phyloP scores from a whole-genome alignment of 2,329 filamentous ascomycete species.

The Hawksworthiomyces lignivorus region DNA sequence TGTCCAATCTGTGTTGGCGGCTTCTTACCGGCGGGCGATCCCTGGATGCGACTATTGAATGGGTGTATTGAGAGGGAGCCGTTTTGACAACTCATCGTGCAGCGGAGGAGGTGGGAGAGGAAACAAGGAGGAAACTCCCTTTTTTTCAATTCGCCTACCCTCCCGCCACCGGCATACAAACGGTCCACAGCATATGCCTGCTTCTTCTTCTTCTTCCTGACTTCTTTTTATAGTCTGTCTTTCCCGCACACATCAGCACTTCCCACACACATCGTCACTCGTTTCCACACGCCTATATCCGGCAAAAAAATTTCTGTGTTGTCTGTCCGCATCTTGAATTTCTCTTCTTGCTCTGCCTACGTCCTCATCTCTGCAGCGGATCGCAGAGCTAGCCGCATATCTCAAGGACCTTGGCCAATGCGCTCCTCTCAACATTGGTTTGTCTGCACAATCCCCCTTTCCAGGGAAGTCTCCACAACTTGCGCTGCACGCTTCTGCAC shows the following conservation, averaged over 20 bases:
- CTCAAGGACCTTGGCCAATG: neutral
- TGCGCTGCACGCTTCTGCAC: constrained; percentile 7
- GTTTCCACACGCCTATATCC: neutral
- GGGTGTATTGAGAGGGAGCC: too few species aligned
- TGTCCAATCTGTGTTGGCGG: too few species aligned
- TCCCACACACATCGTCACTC: neutral
- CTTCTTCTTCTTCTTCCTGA: neutral
- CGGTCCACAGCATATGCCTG: too few species aligned
- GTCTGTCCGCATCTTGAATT: neutral
- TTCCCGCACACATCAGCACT: too few species aligned
- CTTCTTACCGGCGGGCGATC: too few species aligned
- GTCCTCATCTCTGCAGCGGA: neutral
- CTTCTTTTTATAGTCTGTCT: neutral
- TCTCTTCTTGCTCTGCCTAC: neutral
- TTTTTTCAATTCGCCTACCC: neutral
- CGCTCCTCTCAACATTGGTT: neutral
- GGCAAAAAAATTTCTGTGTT: neutral
- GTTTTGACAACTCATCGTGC: constrained; percentile 16
- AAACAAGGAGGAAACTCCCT: too few species aligned
- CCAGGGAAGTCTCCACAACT: constrained; percentile 7
- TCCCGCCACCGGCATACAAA: neutral
- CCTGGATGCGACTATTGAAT: too few species aligned
- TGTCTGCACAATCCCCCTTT: constrained; percentile 1
- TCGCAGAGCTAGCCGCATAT: constrained; percentile 3
- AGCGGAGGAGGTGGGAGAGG: constrained; percentile 9